A percentile compares a stretch with the other conserved stretches of the same genome.
phyloP scores from a whole-genome alignment of 768 basidiomycete species.

The Antrodiella citrinella region DNA sequence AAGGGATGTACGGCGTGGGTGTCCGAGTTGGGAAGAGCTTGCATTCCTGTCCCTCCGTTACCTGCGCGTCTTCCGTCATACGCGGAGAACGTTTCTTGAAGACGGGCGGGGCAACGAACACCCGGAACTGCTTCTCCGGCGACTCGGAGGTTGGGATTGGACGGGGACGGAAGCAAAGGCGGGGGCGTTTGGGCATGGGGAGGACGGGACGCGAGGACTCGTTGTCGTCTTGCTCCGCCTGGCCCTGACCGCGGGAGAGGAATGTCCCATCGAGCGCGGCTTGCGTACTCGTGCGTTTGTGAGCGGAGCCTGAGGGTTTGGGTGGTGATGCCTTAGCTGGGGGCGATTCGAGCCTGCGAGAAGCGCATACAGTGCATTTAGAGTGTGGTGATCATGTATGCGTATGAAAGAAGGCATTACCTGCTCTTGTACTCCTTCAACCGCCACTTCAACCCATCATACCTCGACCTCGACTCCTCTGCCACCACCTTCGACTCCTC shows the following conservation, averaged over 20 bases:
- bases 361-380: too few species aligned
- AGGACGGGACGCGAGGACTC: neutral
- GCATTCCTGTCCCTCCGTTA: neutral
- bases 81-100: neutral
- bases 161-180: neutral
- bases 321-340: too few species aligned
- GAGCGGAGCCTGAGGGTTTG: neutral
- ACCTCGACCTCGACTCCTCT: neutral
- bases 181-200: slow-evolving; percentile 4
- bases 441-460: slow-evolving; percentile 11
- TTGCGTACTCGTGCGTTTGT: slow-evolving; percentile 16
- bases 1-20: neutral
- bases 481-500: slow-evolving; percentile 15
- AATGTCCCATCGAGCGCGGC: slow-evolving; percentile 10
- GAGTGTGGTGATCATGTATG: too few species aligned
- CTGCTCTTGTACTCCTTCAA: slow-evolving; percentile 13
- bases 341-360: too few species aligned
- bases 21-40: neutral
- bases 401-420: too few species aligned
- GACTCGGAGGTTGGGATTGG: neutral
- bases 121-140: neutral
- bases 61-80: neutral
- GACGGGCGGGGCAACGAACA: neutral
- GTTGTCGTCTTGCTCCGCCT: neutral
- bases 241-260: neutral